A percentile compares a stretch with the other conserved stretches of the same genome.
Evolutionary conservation across 2,329 filamentous ascomycete species (phyloP).

Genomic region (Ceratocystis destructans): DNA sequence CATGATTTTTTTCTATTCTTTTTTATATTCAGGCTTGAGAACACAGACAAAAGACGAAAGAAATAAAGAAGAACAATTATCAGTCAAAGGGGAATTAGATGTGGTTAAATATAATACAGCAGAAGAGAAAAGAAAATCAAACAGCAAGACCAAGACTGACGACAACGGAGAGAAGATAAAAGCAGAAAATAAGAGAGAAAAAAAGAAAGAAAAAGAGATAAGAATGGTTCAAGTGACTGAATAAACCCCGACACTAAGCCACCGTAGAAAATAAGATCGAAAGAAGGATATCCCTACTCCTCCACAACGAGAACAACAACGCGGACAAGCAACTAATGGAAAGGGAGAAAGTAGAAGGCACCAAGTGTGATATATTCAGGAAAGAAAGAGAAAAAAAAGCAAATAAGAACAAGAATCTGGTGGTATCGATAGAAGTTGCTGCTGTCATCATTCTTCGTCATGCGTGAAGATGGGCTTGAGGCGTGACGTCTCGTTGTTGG

Average conservation of each 20-base stretch:
- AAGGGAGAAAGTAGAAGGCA: not conserved
- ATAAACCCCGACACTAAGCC: not conserved
- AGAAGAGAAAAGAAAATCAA: not conserved
- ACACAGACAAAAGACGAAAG: not conserved
- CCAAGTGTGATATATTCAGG: constrained; percentile 17
- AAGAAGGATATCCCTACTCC: not conserved
- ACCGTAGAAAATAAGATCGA: not conserved
- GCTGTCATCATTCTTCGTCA: not conserved
- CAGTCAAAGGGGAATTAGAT: not conserved
- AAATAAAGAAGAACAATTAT: not conserved
- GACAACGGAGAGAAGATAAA: not conserved
- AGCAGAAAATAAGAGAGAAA: not conserved
- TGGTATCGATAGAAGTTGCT: constrained; percentile 16
- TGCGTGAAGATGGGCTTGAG: not conserved
- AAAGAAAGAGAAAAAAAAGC: constrained; percentile 12
- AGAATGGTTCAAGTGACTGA: not conserved
- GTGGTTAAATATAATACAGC: not conserved
- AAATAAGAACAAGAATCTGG: constrained; percentile 14
- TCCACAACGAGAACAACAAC: too few species aligned
- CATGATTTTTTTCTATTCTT: not conserved
- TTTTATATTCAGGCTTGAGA: not conserved
- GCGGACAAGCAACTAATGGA: too few species aligned
- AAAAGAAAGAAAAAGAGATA: not conserved
- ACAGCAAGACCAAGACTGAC: not conserved
- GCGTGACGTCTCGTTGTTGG: not conserved